phyloP scores from a whole-genome alignment of 768 basidiomycete genomes.

The Rhizopogon vesiculosus region DNA sequence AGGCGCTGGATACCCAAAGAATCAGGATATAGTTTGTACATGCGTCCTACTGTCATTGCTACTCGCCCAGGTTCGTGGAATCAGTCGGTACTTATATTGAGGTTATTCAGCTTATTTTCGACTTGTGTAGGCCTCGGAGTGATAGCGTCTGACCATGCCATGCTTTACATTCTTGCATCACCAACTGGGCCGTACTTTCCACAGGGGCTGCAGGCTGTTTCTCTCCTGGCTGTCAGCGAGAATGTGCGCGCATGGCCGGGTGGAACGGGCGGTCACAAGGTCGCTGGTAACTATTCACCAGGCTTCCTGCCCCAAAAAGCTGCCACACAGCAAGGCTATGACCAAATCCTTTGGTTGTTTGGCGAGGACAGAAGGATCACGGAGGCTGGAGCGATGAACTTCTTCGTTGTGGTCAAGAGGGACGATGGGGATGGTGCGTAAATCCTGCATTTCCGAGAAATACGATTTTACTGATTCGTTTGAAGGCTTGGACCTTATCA shows the following conservation, averaged over 20 bases:
- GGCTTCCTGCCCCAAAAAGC: slow-evolving; percentile 59
- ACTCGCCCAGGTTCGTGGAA: slow-evolving; percentile 32
- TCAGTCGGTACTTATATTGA: neutral
- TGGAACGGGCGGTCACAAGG: slow-evolving; percentile 60
- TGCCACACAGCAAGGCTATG: slow-evolving; percentile 65
- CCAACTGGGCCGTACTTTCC: slow-evolving; percentile 50
- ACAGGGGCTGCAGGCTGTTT: slow-evolving; percentile 47
- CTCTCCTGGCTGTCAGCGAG: slow-evolving; percentile 60
- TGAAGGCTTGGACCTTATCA: slow-evolving; percentile 74
- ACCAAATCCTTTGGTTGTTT: slow-evolving; percentile 76
- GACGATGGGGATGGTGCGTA: slow-evolving; percentile 48
- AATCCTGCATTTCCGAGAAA: neutral
- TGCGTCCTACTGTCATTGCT: slow-evolving; percentile 72
- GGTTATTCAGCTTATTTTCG: neutral
- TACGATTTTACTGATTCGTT: neutral
- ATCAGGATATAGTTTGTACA: slow-evolving; percentile 78
- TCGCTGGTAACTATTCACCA: slow-evolving; percentile 64
- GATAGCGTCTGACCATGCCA: slow-evolving; percentile 70
- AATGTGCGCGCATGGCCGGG: slow-evolving; percentile 81
- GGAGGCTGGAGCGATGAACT: slow-evolving; percentile 78
- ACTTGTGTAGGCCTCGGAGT: slow-evolving; percentile 50
- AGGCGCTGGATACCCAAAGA: slow-evolving; percentile 78
- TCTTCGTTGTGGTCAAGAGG: slow-evolving; percentile 61
- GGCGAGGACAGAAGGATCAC: slow-evolving; percentile 52
- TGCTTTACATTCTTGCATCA: slow-evolving; percentile 81